phyloP scores from a whole-genome alignment of 2,329 filamentous ascomycete species.

The Furcasterigmium sp. region DNA sequence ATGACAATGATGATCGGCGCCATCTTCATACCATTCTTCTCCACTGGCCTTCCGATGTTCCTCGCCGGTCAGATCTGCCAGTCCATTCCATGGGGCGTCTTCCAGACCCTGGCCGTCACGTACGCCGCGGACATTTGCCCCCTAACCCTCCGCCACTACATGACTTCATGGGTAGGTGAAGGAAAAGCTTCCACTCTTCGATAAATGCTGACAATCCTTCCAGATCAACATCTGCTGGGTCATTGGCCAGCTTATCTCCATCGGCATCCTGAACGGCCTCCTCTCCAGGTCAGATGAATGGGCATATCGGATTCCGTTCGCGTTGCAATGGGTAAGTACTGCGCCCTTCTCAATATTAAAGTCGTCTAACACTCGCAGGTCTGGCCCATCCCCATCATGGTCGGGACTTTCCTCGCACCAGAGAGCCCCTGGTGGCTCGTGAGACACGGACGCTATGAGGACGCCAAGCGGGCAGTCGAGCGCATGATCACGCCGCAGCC shows the following conservation, averaged over 20 bases:
- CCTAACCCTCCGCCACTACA: constrained; percentile 19
- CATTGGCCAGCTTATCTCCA: constrained; percentile 30
- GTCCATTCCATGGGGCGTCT: constrained; percentile 27
- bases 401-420: constrained; percentile 12
- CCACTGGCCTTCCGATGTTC: constrained; percentile 28
- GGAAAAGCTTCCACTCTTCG: too few species aligned
- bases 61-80: constrained; percentile 31
- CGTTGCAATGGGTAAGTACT: too few species aligned
- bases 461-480: constrained; percentile 11
- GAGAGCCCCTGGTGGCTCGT: constrained; percentile 20
- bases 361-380: constrained; percentile 9
- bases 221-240: constrained; percentile 32
- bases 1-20: constrained; percentile 31
- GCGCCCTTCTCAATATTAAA: too few species aligned
- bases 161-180: constrained; percentile 34
- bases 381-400: constrained; percentile 12
- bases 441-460: constrained; percentile 14
- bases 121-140: constrained; percentile 32
- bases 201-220: constrained; percentile 6
- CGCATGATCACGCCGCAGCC: constrained; percentile 3
- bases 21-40: constrained; percentile 44
- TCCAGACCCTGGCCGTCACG: constrained; percentile 27
- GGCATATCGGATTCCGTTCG: constrained; percentile 36
- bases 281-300: constrained; percentile 21
- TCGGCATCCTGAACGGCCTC: constrained; percentile 26